Evolutionary conservation across 2,329 filamentous ascomycete species (phyloP).

Genomic region (Fusarium dimerum): DNA sequence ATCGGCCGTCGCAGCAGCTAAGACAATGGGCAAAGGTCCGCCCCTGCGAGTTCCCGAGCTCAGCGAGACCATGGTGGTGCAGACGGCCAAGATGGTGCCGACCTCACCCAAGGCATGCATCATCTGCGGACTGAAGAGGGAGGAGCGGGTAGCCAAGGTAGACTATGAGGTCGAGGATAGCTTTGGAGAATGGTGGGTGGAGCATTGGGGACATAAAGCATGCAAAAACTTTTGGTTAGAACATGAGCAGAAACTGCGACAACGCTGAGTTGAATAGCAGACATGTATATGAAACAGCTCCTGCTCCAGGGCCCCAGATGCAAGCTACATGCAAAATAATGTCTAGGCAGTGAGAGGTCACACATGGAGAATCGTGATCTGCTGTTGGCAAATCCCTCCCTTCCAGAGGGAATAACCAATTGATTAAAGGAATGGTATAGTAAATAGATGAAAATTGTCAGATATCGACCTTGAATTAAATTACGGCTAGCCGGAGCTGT

Average conservation of each 20-base stretch:
- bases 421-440: no score
- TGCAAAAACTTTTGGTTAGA: conserved; percentile 86
- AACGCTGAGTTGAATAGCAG: conserved; percentile 50
- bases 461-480: neutral
- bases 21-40: conserved; percentile 53
- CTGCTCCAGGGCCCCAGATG: no score
- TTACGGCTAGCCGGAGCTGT: neutral
- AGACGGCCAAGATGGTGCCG: conserved; percentile 70
- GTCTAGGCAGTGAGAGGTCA: no score
- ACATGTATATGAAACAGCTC: neutral
- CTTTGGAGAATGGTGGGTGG: conserved; percentile 96
- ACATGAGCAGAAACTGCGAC: conserved; percentile 69
- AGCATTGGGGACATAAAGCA: conserved; percentile 79
- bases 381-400: no score
- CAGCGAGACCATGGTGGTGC: conserved; percentile 66
- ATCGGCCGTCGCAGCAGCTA: conserved; percentile 68
- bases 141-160: conserved; percentile 77
- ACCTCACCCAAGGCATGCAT: conserved; percentile 76
- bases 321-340: no score
- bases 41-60: conserved; percentile 68
- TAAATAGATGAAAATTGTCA: no score
- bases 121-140: conserved; percentile 83
- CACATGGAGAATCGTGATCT: no score
- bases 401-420: no score
- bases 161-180: conserved; percentile 81